These are phyloP conservation scores for Haplographium delicatum DNA, from an alignment of 495 filamentous ascomycete genomes.

Conservation along the genomic window DNA sequence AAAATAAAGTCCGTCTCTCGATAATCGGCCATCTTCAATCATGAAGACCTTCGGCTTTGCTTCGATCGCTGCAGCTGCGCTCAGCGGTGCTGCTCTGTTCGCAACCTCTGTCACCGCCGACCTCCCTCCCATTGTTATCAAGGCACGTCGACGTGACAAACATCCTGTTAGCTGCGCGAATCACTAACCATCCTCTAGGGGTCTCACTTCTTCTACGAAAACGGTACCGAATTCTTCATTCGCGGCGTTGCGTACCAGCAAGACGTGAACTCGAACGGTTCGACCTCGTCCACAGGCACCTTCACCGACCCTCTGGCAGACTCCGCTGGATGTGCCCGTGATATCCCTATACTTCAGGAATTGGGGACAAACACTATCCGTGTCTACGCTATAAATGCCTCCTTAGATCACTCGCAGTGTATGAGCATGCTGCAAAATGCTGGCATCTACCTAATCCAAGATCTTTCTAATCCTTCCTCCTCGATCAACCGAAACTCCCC, in stretches of 20 bases:
- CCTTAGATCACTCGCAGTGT: constrained; percentile 70
- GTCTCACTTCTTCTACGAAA: constrained; percentile 64
- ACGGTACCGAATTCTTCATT: constrained; percentile 76
- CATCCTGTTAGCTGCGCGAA: too few species aligned
- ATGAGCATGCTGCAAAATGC: constrained; percentile 79
- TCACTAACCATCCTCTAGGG: constrained; percentile 50
- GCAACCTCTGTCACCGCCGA: constrained; percentile 33
- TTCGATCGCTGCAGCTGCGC: constrained; percentile 24
- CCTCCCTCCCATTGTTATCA: constrained; percentile 34
- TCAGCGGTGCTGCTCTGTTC: constrained; percentile 20
- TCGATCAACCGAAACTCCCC: constrained; percentile 84
- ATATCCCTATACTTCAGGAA: constrained; percentile 72
- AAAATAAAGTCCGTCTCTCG: not conserved
- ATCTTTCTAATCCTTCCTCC: constrained; percentile 69
- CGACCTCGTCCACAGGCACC: constrained; percentile 32
- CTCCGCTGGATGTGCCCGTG: constrained; percentile 62
- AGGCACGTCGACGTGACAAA: constrained; percentile 26
- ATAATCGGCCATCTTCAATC: constrained; percentile 2
- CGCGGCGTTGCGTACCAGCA: constrained; percentile 86
- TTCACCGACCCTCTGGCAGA: constrained; percentile 70
- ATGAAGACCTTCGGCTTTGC: constrained; percentile 24
- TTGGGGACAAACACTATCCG: constrained; percentile 87
- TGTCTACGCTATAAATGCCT: constrained; percentile 86
- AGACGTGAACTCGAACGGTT: constrained; percentile 39
- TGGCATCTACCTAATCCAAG: constrained; percentile 91